phyloP scores from a whole-genome alignment of 805 yeast genomes.

The Metschnikowia henanensis region DNA sequence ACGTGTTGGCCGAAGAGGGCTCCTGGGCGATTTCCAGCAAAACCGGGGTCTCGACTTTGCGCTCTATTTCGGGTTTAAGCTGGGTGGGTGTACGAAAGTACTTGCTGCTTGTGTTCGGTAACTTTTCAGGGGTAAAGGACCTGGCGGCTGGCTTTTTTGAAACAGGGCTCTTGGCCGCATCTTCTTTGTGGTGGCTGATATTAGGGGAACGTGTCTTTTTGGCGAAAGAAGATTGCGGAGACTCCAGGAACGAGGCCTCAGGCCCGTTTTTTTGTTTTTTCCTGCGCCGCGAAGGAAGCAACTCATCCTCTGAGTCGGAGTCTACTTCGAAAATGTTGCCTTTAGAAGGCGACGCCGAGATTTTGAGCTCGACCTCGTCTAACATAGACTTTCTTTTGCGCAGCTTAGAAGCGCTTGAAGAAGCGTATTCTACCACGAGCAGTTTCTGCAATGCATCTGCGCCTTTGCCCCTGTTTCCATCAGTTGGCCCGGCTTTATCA shows the following conservation, averaged over 20 bases:
- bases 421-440: not conserved
- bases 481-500: not conserved
- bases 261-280: conserved; percentile 9
- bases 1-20: conserved; percentile 1
- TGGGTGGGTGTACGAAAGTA: not conserved
- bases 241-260: not conserved
- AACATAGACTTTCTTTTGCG: conserved; percentile 17
- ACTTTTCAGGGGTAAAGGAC: too few species aligned
- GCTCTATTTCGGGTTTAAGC: not conserved
- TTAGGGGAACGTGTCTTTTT: not conserved
- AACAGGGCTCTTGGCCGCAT: too few species aligned
- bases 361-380: conserved; percentile 10
- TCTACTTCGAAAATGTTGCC: conserved; percentile 21
- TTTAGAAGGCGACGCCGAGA: conserved; percentile 13
- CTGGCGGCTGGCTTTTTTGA: not conserved
- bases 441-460: not conserved
- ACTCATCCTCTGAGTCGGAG: conserved; percentile 17
- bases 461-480: not conserved
- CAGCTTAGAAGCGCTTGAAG: conserved; percentile 2
- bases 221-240: not conserved
- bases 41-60: conserved; percentile 4
- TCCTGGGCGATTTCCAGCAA: not conserved
- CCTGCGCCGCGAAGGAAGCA: conserved; percentile 14
- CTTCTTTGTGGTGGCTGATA: too few species aligned
- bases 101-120: not conserved